Base-by-base conservation (phyloP, 2,329 filamentous ascomycete genomes). In the Aaosphaeria arxii region DNA sequence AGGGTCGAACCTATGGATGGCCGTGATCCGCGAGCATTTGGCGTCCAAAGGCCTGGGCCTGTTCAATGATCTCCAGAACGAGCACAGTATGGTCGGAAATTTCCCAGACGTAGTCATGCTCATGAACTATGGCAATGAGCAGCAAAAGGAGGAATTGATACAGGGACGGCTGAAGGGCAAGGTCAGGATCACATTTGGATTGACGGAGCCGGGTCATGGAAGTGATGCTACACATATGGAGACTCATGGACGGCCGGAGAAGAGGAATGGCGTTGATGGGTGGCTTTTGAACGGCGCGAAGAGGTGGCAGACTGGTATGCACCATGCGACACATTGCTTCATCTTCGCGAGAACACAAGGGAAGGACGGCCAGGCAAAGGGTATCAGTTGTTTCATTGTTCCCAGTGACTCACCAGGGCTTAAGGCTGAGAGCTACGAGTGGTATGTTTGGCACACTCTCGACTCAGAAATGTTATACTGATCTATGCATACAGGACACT, bases 291-390 rank as follows among this genome's bases (percentile, higher is more conserved):
- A 78, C 42, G 83, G 82, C 3, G 72, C 70, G 42, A 85, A 86
- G 70, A 83, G 80, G 66, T 86, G 83, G 83, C 83, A 85, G 71
- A 84, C 80, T 1, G 82, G 82, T 3, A 82, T 83, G 66, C 82
- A 85, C 57, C 70, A 71, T 49, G 82, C 81, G 17, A 85, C 82
- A 2, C 82, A 85, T 64, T 81, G 81, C 58, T 76, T 85, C 30
- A 69, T 85, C 36, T 86, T 85, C 56, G 82, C 82, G 11, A 72
- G 82, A 6, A 85, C 82, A 0, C 74, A 74, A 11, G 80, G 80
- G 3, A 70, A 73, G 43, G 62, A 76, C 17, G 82, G 82, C 1
- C 73, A 77, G 4, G 71, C 77, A 0, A 73, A 70, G 46, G 83
- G 83, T 0, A 84, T 85, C 39, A 82, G 80, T 1, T 83, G 81